phyloP scores from a whole-genome alignment of 306 rosid species.

The Quercus bicolor region DNA sequence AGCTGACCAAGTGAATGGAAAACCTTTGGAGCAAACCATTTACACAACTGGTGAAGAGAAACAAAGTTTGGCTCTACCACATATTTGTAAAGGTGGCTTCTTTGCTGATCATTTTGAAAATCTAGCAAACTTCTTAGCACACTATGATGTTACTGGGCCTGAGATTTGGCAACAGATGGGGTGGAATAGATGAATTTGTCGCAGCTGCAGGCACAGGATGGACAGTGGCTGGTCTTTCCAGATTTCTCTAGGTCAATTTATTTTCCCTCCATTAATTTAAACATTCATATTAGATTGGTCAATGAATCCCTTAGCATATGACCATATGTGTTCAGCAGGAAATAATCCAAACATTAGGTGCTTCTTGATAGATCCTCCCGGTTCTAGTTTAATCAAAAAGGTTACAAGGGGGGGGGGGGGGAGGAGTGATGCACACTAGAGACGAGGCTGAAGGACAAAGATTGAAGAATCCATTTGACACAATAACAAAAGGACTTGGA shows the following conservation, averaged over 20 bases:
- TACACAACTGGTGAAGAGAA: slow-evolving; percentile 28
- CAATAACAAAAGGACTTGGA: too few species aligned
- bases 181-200: slow-evolving; percentile 68
- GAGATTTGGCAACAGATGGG: slow-evolving; percentile 83
- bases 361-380: slow-evolving; percentile 83
- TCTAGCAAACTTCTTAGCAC: slow-evolving; percentile 80
- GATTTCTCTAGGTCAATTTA: slow-evolving; percentile 44
- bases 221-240: slow-evolving; percentile 77
- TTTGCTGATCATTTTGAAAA: slow-evolving; percentile 95
- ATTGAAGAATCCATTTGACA: too few species aligned
- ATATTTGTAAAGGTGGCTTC: slow-evolving; percentile 61
- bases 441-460: slow-evolving; percentile 30
- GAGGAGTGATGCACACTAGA: slow-evolving; percentile 62
- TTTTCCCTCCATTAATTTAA: slow-evolving; percentile 5
- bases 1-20: slow-evolving; percentile 26
- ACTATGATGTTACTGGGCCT: slow-evolving; percentile 83
- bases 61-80: slow-evolving; percentile 25
- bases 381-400: slow-evolving; percentile 88
- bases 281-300: slow-evolving; percentile 6
- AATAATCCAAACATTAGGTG: slow-evolving; percentile 66
- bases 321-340: slow-evolving; percentile 42
- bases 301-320: slow-evolving; percentile 4
- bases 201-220: slow-evolving; percentile 92
- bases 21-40: slow-evolving; percentile 24
- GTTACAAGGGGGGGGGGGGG: slow-evolving; percentile 75